Conservation (phyloP, 2,329 filamentous ascomycete genomes). For the Aureobasidium sp. region DNA sequence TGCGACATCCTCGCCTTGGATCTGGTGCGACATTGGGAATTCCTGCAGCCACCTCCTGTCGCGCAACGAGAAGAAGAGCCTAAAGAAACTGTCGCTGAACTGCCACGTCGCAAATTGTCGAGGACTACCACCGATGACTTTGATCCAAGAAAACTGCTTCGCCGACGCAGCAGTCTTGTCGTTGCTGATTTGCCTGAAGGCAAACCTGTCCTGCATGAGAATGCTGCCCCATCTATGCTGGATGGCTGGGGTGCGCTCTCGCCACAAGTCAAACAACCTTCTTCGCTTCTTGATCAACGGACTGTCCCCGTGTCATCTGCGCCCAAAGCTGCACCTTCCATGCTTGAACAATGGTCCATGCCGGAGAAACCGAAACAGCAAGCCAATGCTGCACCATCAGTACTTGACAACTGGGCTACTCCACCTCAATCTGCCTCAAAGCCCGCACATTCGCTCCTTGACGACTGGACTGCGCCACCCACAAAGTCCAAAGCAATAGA, state of each 20-base stretch:
- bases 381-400: constrained; percentile 5
- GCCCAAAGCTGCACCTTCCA: constrained; percentile 15
- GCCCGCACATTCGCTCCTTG: constrained; percentile 26
- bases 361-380: constrained; percentile 10
- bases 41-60: constrained; percentile 32
- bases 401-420: neutral
- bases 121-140: constrained; percentile 27
- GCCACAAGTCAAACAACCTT: constrained; percentile 24
- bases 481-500: neutral
- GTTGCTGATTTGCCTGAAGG: constrained; percentile 61
- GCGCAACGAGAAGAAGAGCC: neutral
- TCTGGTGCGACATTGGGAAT: constrained; percentile 77
- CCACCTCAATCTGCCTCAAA: constrained; percentile 15
- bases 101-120: constrained; percentile 9
- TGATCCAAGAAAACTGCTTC: constrained; percentile 61
- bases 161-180: constrained; percentile 67
- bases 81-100: constrained; percentile 27
- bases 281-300: constrained; percentile 22
- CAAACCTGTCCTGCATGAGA: constrained; percentile 24
- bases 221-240: constrained; percentile 28
- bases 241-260: constrained; percentile 16
- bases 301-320: neutral
- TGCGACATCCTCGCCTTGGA: constrained; percentile 85
- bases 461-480: constrained; percentile 15
- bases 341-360: constrained; percentile 22